These are phyloP conservation scores for Boletus smithii DNA, from an alignment of 1,284 basidiomycete genomes.

Conservation along the genomic window DNA sequence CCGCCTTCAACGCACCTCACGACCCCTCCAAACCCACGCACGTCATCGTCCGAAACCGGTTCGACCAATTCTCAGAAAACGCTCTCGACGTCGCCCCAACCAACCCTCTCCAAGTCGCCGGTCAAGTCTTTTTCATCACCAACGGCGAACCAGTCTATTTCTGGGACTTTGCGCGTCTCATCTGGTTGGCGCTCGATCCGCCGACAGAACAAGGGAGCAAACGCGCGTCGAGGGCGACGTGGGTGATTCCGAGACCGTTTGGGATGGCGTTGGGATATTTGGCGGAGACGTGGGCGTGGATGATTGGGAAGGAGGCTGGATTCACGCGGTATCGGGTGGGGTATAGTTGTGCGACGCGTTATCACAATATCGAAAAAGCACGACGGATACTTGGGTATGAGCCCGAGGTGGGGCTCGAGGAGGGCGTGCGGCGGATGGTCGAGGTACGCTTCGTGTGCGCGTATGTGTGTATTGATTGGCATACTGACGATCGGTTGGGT, in stretches of 20 bases:
- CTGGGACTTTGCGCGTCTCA: constrained; percentile 87
- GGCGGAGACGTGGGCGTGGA: constrained; percentile 74
- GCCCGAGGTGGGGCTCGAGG: constrained; percentile 85
- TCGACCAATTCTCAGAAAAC: constrained; percentile 64
- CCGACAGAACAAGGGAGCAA: constrained; percentile 37
- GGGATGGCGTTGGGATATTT: constrained; percentile 70
- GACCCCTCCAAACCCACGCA: constrained; percentile 43
- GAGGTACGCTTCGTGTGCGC: constrained; percentile 42
- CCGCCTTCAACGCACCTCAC: constrained; percentile 56
- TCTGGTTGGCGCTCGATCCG: constrained; percentile 84
- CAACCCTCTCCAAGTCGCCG: constrained; percentile 75
- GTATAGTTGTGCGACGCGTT: constrained; percentile 72
- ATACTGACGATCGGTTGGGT: constrained; percentile 6
- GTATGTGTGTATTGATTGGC: background rate
- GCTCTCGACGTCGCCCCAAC: constrained; percentile 49
- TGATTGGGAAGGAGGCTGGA: constrained; percentile 79
- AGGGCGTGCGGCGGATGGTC: constrained; percentile 80
- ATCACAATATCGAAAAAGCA: constrained; percentile 96
- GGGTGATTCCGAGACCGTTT: constrained; percentile 61
- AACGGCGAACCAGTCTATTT: constrained; percentile 96
- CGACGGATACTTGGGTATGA: constrained; percentile 90
- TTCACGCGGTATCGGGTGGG: constrained; percentile 89
- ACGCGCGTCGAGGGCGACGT: constrained; percentile 37
- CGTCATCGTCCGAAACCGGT: constrained; percentile 72
- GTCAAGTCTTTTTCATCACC: constrained; percentile 96